A percentile compares a stretch with the other conserved stretches of the same genome.
phyloP scores from a whole-genome alignment of 2,329 filamentous ascomycete species.

The Chaetomium sp. region DNA sequence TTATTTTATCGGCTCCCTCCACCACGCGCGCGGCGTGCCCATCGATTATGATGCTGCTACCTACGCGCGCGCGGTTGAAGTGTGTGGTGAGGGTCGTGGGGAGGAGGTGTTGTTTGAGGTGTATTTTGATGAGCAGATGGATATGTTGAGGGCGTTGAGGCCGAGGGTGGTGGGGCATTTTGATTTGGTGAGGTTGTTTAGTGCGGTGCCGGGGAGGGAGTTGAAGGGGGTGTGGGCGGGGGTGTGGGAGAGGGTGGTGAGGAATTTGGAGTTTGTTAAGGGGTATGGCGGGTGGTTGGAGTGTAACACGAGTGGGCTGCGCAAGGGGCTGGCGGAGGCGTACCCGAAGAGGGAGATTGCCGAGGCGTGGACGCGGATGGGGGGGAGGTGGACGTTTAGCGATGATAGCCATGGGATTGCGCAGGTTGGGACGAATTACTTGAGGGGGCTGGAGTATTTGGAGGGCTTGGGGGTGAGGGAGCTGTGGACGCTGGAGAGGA shows the following conservation, averaged over 20 bases:
- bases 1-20: constrained; percentile 90
- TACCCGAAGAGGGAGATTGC: constrained; percentile 83
- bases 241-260: constrained; percentile 73
- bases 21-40: constrained; percentile 83
- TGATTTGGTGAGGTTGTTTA: constrained; percentile 83
- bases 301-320: constrained; percentile 81
- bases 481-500: constrained; percentile 59
- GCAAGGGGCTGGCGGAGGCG: constrained; percentile 88
- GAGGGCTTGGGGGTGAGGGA: constrained; percentile 64
- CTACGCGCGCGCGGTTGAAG: constrained; percentile 60
- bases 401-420: constrained; percentile 91
- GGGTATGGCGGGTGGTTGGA: constrained; percentile 82
- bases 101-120: constrained; percentile 76
- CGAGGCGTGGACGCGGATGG: constrained; percentile 71
- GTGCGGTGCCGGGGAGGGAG: constrained; percentile 37
- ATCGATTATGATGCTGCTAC: constrained; percentile 79
- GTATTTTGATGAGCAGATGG: constrained; percentile 86
- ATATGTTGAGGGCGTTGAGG: constrained; percentile 72
- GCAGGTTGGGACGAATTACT: constrained; percentile 86
- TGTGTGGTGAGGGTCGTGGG: constrained; percentile 40
- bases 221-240: constrained; percentile 32
- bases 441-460: constrained; percentile 69
- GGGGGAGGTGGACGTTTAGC: constrained; percentile 84
- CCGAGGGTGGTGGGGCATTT: constrained; percentile 91
- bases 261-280: constrained; percentile 73